Evolutionary conservation across 768 basidiomycete species (phyloP).

Genomic region (Pisolithus sp.): DNA sequence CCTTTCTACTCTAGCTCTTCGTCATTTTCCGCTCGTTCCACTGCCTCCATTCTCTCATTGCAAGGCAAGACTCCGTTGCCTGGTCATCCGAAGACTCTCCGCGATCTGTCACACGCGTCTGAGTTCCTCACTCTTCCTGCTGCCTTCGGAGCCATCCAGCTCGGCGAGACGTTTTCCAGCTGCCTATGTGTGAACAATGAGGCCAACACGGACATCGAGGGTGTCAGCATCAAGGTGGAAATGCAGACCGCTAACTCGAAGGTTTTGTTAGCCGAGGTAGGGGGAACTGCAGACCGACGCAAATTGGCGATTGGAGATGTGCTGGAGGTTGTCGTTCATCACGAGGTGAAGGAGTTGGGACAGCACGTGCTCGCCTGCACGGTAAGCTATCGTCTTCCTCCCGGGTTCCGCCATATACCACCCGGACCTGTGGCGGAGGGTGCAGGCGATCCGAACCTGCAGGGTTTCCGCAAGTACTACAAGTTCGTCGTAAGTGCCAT

Average conservation of each 20-base stretch:
- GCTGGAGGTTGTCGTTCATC: slow-evolving; percentile 62
- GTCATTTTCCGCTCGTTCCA: slow-evolving; percentile 76
- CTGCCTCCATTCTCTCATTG: slow-evolving; percentile 68
- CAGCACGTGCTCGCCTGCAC: slow-evolving; percentile 85
- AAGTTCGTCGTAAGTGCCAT: slow-evolving; percentile 70
- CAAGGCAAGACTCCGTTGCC: slow-evolving; percentile 65
- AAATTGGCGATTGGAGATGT: slow-evolving; percentile 51
- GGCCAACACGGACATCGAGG: slow-evolving; percentile 53
- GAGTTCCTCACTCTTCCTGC: slow-evolving; percentile 77
- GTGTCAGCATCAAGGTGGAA: slow-evolving; percentile 65
- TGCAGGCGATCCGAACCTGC: slow-evolving; percentile 46
- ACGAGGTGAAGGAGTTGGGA: slow-evolving; percentile 92
- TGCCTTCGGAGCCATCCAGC: slow-evolving; percentile 79
- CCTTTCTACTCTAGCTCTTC: slow-evolving; percentile 83
- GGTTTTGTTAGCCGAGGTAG: slow-evolving; percentile 54
- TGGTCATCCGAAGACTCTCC: slow-evolving; percentile 76
- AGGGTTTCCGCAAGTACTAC: slow-evolving; percentile 84
- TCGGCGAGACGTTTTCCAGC: slow-evolving; percentile 85
- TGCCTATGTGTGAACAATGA: slow-evolving; percentile 82
- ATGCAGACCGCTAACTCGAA: slow-evolving; percentile 79
- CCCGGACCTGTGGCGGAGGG: slow-evolving; percentile 44
- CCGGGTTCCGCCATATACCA: slow-evolving; percentile 40
- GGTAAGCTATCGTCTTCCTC: slow-evolving; percentile 73
- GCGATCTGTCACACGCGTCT: slow-evolving; percentile 73
- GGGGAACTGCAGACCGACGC: slow-evolving; percentile 36